A percentile compares a stretch with the other conserved stretches of the same genome.
These are phyloP conservation scores for Hemerocallis citrina DNA, from an alignment of 106 monocot genomes.

Conservation along the genomic window DNA sequence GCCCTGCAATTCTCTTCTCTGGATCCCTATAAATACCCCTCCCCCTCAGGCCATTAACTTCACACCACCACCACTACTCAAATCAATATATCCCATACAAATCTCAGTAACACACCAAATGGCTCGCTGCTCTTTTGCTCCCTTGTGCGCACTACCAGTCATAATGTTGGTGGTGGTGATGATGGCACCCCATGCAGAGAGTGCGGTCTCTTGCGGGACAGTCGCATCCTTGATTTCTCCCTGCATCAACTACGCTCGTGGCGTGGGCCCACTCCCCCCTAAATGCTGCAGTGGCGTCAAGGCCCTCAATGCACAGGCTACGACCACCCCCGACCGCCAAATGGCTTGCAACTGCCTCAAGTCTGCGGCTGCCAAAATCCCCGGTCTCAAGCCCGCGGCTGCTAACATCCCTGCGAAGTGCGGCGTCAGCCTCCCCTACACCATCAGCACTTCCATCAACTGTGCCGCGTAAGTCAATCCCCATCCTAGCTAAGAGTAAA, in stretches of 20 bases:
- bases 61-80: no score
- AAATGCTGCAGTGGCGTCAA: constrained; percentile 26
- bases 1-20: no score
- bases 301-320: constrained; percentile 5
- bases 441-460: constrained; percentile 17
- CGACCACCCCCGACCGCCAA: constrained; percentile 20
- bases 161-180: no score
- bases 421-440: constrained; percentile 13
- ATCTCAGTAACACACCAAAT: no score
- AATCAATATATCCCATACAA: no score
- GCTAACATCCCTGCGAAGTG: constrained; percentile 14
- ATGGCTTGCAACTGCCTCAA: constrained; percentile 25
- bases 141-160: no score
- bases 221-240: background rate
- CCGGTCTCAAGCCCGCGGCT: constrained; percentile 7
- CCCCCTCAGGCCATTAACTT: no score
- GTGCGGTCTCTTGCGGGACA: constrained; percentile 13
- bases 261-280: background rate
- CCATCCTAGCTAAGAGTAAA: no score
- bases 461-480: constrained; percentile 10
- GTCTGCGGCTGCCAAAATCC: background rate
- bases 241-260: constrained; percentile 5
- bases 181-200: background rate
- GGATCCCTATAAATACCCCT: no score
- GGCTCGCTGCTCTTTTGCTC: no score